These are phyloP conservation scores for Rauvolfia tetraphylla DNA, from an alignment of 257 asterid genomes.

Conservation along the genomic window DNA sequence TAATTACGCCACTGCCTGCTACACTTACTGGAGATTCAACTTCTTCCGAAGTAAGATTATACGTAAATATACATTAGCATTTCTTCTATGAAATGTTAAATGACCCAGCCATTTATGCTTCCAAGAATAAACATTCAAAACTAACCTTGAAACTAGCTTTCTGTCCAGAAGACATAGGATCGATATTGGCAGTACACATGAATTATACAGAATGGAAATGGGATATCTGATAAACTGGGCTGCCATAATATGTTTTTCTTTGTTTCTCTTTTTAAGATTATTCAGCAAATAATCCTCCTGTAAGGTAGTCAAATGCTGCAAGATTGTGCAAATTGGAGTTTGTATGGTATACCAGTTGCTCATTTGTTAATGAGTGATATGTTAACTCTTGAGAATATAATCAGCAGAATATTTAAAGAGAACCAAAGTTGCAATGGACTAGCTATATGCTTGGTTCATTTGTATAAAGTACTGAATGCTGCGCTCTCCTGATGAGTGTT, in stretches of 20 bases:
- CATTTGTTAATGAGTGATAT: background rate
- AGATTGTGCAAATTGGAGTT: background rate
- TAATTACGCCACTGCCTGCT: background rate
- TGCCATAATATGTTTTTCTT: background rate
- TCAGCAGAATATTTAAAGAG: background rate
- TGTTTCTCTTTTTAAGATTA: background rate
- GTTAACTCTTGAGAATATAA: background rate
- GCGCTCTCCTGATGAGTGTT: background rate
- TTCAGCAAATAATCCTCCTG: background rate
- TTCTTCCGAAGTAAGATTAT: background rate
- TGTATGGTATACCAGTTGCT: background rate
- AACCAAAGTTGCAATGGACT: background rate
- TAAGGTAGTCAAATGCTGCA: background rate
- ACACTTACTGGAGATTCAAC: background rate
- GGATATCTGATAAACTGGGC: background rate
- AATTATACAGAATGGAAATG: background rate
- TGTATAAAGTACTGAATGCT: background rate
- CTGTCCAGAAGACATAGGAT: background rate
- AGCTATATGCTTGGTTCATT: background rate
- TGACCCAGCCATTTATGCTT: background rate
- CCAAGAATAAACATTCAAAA: background rate
- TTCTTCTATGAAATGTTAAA: background rate
- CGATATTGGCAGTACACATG: background rate
- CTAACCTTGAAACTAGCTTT: background rate
- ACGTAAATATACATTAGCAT: background rate